Conservation (phyloP, 2,329 filamentous ascomycete species). For the Neofusicoccum sp. region DNA sequence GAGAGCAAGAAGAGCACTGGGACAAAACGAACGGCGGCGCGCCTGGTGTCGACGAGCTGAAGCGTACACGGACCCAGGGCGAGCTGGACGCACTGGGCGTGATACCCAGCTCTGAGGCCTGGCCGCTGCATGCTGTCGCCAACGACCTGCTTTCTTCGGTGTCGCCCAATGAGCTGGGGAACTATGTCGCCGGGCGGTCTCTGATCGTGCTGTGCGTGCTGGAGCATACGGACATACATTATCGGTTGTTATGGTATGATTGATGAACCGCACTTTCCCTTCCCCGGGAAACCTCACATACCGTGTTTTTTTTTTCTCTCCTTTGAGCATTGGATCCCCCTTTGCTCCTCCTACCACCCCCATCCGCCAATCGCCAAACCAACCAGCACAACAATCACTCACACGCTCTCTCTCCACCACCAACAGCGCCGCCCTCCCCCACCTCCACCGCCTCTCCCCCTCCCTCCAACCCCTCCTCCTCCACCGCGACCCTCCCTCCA, state of each 20-base stretch:
- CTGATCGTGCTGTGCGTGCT: conserved; percentile 16
- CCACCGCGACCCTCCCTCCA: not conserved
- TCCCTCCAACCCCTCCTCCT: conserved; percentile 17
- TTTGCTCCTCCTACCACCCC: too few species aligned
- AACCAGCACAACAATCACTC: too few species aligned
- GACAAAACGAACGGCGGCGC: not conserved
- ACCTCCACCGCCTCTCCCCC: conserved; percentile 1
- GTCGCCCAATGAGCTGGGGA: not conserved
- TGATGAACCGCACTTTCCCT: not conserved
- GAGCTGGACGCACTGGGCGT: conserved; percentile 40
- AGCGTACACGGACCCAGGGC: conserved; percentile 38
- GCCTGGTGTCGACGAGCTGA: conserved; percentile 25
- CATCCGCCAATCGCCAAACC: too few species aligned
- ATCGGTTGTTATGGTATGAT: conserved; percentile 11
- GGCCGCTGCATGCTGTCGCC: conserved; percentile 33
- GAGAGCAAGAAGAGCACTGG: not conserved
- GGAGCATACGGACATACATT: conserved; percentile 14
- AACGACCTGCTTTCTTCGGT: conserved; percentile 22
- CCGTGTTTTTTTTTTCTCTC: too few species aligned
- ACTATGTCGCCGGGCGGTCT: not conserved
- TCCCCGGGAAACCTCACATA: not conserved
- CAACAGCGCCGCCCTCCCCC: conserved; percentile 8
- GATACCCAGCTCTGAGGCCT: conserved; percentile 32
- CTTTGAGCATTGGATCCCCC: too few species aligned
- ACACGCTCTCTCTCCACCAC: not conserved